Evolutionary conservation across 176 grass and related monocot genomes (phyloP), one percentile per base, ranked within the genome.

Genomic region (Dactylis glomerata): DNA sequence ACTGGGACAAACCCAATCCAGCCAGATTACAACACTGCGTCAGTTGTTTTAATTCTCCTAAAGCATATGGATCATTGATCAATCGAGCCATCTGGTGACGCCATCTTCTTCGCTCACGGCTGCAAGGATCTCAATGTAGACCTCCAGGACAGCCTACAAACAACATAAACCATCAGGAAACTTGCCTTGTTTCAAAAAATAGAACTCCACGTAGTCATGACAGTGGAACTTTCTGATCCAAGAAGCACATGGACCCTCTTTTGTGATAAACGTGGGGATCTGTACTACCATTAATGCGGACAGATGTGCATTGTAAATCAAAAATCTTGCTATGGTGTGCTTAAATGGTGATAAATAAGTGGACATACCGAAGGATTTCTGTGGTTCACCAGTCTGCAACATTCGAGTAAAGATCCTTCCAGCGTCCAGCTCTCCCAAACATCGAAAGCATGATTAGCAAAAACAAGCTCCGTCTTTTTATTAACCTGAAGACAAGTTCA

Each of bases 341-440:
- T 57, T 52, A 59, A 76, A 59, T 37, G 70, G 59, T 19, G 37
- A 69, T 49, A 22, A 1, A 72, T 2, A 68, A 59, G 86, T 56
- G 23, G 44, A 54, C 89, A n/a, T 91, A 99, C 96, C 84, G 45
- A 87, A 81, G 93, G 56, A 91, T 92, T 96, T 89, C 80, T 87
- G 84, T 88, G 86, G 50, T 96, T 99, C 37, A 99, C 78, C 36
- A 99, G 41, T 76, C 73, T 94, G 74, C 91, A 99, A 47, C 91
- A 82, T 50, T 94, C 87, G 71, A 93, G 85, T 30, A 84, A 85
- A 52, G 88, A 82, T 40, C 93, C 93, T 81, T 96, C 91, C 22
- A 99, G 91, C 81, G 84, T 92, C 96, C 96, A 99, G 63, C 73
- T 88, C 78, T 96, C 96, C 77, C 88, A 92, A 34, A 92, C 87